Conservation (phyloP, 2,329 filamentous ascomycete genomes). For the Scopulariopsis brevicaulis region DNA sequence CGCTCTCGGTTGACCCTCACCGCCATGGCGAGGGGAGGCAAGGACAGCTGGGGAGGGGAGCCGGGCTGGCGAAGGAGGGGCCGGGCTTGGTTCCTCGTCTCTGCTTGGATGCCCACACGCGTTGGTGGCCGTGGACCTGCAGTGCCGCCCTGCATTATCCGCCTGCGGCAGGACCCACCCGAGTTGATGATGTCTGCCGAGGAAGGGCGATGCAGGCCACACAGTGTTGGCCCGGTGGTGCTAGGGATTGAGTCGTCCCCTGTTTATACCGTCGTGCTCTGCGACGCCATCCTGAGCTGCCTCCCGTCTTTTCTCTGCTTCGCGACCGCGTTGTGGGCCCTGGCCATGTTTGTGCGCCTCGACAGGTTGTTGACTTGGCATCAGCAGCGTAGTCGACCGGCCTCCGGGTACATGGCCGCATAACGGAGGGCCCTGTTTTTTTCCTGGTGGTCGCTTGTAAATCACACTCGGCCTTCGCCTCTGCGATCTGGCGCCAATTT, state of each 20-base stretch:
- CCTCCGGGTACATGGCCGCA: slow-evolving; percentile 1
- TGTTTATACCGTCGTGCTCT: background rate
- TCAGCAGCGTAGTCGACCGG: background rate
- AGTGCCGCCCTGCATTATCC: background rate
- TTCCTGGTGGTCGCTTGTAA: background rate
- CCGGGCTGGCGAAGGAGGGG: background rate
- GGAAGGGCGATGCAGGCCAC: background rate
- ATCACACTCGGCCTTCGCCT: background rate
- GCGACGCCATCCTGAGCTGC: background rate
- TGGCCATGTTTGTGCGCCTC: slow-evolving; percentile 1
- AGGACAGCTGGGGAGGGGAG: background rate
- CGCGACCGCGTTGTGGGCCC: slow-evolving; percentile 1
- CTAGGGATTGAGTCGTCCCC: background rate
- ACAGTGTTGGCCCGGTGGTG: background rate
- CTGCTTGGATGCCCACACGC: background rate
- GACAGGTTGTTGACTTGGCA: slow-evolving; percentile 1
- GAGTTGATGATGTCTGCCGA: background rate
- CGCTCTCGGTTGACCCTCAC: background rate
- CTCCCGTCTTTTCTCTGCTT: background rate
- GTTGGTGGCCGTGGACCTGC: background rate
- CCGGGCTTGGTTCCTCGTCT: background rate
- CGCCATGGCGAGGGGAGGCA: background rate
- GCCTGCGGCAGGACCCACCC: background rate
- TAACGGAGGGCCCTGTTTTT: background rate
- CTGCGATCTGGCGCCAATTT: background rate